Evolutionary conservation across 441 rosid genomes (phyloP), one percentile per base, ranked within the genome.

Genomic region (Sinapis alba): DNA sequence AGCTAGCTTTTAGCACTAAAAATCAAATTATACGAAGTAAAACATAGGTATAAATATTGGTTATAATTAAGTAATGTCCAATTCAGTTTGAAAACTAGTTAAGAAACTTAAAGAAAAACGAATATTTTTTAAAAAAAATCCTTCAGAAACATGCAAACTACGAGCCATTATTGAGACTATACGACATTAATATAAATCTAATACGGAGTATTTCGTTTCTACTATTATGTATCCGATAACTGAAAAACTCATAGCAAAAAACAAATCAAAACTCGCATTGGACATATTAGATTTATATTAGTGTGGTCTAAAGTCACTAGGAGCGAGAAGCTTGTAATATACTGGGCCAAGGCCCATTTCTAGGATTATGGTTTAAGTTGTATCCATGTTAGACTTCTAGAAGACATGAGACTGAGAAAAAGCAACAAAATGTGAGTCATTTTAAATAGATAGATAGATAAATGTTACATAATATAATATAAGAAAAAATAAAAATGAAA

Each of bases 371-470:
- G n/a, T 6, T 10, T 34, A 1, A 2, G 21, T 8, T 28, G 27
- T 45, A 58, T n/a, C 10, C 21, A 64, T 45, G 20, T 47, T 34
- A 67, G 78, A 32, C 62, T 67, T 74, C 68, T 67, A 50, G 78
- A 74, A 74, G 34, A 26, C 26, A 51, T 43, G n/a, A 32, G 5
- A 32, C 69, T 32, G 10, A 6, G 3, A 10, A 0, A 0, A 24
- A 13, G 5, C 12, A 50, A 51, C 13, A 56, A 19, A 43, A 43
- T 19, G 34, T 15, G 60, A 27, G 34, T 65, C 36, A 64, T 56
- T 34, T 23, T 15, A 43, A 53, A 16, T 16, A 69, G 54, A 69
- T 69, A 69, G 54, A 69, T 69, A 28, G 19, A 21, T n/a, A 47
- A 47, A 60, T 47, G 61, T n/a, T 60, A 19, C 1, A 13, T 13